These are phyloP conservation scores for Boletellus emodensis DNA, from an alignment of 768 basidiomycete species.

Conservation along the genomic window DNA sequence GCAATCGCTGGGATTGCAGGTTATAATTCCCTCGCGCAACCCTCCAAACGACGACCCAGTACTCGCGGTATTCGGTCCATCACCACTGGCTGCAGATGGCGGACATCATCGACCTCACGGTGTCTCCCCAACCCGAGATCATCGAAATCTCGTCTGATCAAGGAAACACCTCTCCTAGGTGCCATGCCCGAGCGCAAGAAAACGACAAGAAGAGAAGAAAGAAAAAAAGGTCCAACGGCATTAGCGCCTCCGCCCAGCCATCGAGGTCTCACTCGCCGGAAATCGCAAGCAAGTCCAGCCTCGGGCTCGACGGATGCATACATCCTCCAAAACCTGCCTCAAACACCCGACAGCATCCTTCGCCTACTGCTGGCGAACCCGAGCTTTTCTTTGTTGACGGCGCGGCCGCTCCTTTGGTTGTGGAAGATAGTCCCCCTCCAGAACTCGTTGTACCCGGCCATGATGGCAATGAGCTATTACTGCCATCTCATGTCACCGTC, in stretches of 20 bases:
- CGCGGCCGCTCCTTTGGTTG: constrained; percentile 36
- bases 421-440: constrained; percentile 10
- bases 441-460: constrained; percentile 18
- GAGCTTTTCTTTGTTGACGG: constrained; percentile 51
- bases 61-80: too few species aligned
- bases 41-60: too few species aligned
- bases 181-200: constrained; percentile 8
- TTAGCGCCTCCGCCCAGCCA: constrained; percentile 14
- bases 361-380: constrained; percentile 13
- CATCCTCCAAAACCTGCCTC: constrained; percentile 38
- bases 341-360: constrained; percentile 26
- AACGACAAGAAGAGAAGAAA: constrained; percentile 28
- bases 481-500: constrained; percentile 70
- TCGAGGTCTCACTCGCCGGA: constrained; percentile 21
- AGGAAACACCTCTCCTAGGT: constrained; percentile 5
- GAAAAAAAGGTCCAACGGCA: constrained; percentile 19
- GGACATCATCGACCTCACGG: constrained; percentile 34
- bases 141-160: constrained; percentile 31
- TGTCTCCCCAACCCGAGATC: constrained; percentile 26
- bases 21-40: too few species aligned
- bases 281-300: constrained; percentile 1
- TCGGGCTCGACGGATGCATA: constrained; percentile 3
- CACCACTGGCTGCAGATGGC: constrained; percentile 11
- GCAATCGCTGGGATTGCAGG: too few species aligned
- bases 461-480: constrained; percentile 36